Conservation (phyloP, 176 grass and related monocot genomes). For the Lolium perenne region DNA sequence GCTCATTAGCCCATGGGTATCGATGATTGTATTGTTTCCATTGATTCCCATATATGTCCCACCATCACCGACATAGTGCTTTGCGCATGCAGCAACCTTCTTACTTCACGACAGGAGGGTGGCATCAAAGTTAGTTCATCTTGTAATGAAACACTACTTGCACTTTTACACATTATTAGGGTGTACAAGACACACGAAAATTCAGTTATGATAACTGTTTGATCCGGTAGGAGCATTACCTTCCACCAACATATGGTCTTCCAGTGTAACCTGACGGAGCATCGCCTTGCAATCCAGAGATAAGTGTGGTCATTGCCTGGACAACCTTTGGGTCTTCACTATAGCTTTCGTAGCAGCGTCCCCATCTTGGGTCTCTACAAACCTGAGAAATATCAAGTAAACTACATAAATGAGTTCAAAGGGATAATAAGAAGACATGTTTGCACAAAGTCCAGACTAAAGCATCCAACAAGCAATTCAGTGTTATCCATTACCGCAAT, state of each 20-base stretch:
- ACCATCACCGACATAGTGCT: constrained; percentile 81
- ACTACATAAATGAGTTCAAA: not conserved
- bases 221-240: constrained; percentile 37
- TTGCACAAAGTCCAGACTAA: not conserved
- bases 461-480: not conserved
- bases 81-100: constrained; percentile 75
- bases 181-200: not conserved
- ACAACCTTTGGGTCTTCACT: constrained; percentile 77
- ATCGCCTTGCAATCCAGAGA: constrained; percentile 75
- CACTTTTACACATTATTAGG: not conserved
- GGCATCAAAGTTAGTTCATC: not conserved
- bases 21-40: constrained; percentile 71
- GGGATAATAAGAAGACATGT: not conserved
- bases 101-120: constrained; percentile 42
- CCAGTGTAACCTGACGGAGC: constrained; percentile 42
- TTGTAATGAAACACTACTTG: not conserved
- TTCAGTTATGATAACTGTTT: not conserved
- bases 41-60: constrained; percentile 71
- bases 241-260: constrained; percentile 69
- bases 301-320: constrained; percentile 63
- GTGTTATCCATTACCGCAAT: constrained; percentile 58
- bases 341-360: constrained; percentile 83
- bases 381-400: constrained; percentile 49
- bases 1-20: constrained; percentile 49
- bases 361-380: constrained; percentile 94